Conservation (phyloP, 371 early-diverging fungal species). For the Rhizopus stolonifer region DNA sequence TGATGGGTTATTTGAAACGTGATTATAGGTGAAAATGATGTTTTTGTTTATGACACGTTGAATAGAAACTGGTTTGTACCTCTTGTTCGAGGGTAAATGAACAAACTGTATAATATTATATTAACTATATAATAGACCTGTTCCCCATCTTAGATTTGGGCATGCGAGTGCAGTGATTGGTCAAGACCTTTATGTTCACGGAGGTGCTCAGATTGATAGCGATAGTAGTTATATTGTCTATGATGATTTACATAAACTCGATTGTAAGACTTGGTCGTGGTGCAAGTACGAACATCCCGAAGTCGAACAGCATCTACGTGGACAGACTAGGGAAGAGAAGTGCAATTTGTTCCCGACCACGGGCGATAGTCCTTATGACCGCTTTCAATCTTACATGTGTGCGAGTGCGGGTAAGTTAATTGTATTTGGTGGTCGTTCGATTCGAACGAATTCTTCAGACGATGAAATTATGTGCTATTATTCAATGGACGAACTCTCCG, state of each 20-base stretch:
- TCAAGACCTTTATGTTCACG: conserved; percentile 41
- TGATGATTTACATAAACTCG: conserved; percentile 32
- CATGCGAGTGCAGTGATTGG: conserved; percentile 39
- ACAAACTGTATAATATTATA: too few species aligned
- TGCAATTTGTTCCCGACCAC: conserved; percentile 21
- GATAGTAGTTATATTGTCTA: conserved; percentile 28
- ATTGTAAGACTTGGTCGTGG: conserved; percentile 31
- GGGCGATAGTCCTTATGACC: conserved; percentile 28
- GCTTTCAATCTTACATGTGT: conserved; percentile 32
- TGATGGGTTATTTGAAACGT: neutral
- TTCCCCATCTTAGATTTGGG: conserved; percentile 26
- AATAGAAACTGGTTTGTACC: conserved; percentile 33
- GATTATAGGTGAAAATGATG: conserved; percentile 34
- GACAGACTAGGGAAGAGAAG: neutral
- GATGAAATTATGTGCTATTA: conserved; percentile 25
- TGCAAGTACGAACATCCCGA: conserved; percentile 40
- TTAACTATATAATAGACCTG: neutral
- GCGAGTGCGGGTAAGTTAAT: conserved; percentile 20
- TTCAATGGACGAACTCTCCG: conserved; percentile 18
- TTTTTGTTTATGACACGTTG: conserved; percentile 28
- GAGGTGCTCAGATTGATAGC: conserved; percentile 41
- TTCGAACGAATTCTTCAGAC: conserved; percentile 29
- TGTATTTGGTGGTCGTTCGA: conserved; percentile 33
- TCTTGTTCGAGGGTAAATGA: conserved; percentile 31
- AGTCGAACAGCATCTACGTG: conserved; percentile 20